Conservation (phyloP, 441 rosid species). For the Metrosideros polymorpha region DNA sequence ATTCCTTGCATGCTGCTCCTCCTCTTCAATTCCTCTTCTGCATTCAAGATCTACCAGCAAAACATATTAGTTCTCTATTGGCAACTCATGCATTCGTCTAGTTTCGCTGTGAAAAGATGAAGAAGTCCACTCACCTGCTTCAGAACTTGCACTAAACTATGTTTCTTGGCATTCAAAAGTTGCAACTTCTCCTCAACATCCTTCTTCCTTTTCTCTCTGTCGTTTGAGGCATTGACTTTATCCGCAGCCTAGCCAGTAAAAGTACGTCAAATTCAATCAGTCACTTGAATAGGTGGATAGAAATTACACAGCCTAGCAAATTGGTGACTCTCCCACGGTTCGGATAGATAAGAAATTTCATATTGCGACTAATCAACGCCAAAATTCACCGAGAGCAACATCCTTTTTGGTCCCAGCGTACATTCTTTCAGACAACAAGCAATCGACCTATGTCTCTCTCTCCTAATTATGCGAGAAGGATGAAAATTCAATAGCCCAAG, state of each 20-base stretch:
- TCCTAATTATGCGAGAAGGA: background rate
- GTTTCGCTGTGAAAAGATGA: background rate
- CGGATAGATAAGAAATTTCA: background rate
- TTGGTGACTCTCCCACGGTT: background rate
- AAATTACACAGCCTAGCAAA: background rate
- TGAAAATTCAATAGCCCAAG: background rate
- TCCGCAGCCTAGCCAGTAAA: constrained; percentile 17
- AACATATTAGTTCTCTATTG: background rate
- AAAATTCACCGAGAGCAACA: background rate
- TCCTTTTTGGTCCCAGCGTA: background rate
- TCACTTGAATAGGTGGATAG: background rate
- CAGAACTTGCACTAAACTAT: constrained; percentile 73
- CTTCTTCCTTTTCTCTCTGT: constrained; percentile 41
- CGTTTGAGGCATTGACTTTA: constrained; percentile 19
- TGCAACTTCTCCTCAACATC: constrained; percentile 63
- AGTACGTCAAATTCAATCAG: background rate
- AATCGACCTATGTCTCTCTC: rapidly evolving
- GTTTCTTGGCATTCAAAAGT: constrained; percentile 68
- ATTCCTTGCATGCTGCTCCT: constrained; percentile 35
- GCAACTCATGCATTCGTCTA: background rate
- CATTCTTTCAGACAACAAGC: background rate
- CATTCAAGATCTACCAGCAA: constrained; percentile 52
- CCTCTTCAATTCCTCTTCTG: constrained; percentile 84
- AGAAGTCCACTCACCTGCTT: constrained; percentile 49
- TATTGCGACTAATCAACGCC: background rate